Evolutionary conservation across 139 green algal genomes (phyloP), one percentile per base, ranked within the genome.

Genomic region (Auxenochlorella protothecoides): DNA sequence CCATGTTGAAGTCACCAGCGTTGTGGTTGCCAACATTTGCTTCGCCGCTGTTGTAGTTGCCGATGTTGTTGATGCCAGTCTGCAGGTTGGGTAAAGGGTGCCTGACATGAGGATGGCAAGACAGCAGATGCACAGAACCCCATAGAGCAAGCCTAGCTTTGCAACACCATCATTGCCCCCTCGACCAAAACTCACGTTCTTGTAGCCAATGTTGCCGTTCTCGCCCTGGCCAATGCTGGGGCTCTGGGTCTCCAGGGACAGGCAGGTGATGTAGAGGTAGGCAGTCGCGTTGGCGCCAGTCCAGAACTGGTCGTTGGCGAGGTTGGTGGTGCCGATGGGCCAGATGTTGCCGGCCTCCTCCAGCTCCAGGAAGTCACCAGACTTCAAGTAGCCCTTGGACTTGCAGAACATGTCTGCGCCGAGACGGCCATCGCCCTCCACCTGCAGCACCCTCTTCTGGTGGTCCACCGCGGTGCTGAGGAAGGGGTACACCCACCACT

Each of bases 131-230:
- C 27, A 44, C 27, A 44, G 27, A 44, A 44, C 27, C 27, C 27
- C 27, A 44, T 44, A 44, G 27, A 44, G 27, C 27, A 44, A 44
- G 27, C 27, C 0, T 44, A 44, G 27, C 27, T 44, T 44, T 44
- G 27, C 27, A 44, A 44, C 27, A 44, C 27, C 27, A 44, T 44
- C 27, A 44, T 44, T 0, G 27, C 27, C 27, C 27, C 27, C 27
- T 44, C 27, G 0, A 44, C 27, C 27, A 44, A 44, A 44, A 44
- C 27, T 44, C 27, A 44, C 27, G 62, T 76, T 68, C 63, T 63
- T 51, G 72, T 70, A 70, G 44, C 16, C 53, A 62, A 70, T 56
- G 72, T 71, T 63, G 63, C 59, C n/a, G 51, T 69, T 63, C 12
- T 66, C 55, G 72, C 65, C n/a, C 63, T 65, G 5, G 72, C 11